phyloP scores from a whole-genome alignment of 73 alveolate genomes.

The Durusdinium trenchii region DNA sequence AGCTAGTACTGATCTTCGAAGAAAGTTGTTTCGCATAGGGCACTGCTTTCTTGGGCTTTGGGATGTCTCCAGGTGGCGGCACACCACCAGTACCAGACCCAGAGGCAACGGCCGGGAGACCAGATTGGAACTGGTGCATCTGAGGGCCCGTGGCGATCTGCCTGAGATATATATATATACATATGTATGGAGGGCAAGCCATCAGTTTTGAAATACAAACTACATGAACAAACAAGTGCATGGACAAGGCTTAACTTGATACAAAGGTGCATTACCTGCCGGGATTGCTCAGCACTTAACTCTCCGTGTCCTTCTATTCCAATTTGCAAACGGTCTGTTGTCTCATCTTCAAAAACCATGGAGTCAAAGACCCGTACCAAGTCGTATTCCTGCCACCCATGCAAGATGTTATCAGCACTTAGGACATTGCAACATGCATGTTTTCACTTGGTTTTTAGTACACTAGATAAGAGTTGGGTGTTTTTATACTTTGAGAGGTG shows the following conservation, averaged over 20 bases:
- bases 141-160: not conserved
- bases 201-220: not conserved
- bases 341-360: conserved; percentile 27
- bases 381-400: not conserved
- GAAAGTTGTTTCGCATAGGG: not conserved
- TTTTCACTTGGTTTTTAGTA: too few species aligned
- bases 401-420: too few species aligned
- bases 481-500: too few species aligned
- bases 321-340: not conserved
- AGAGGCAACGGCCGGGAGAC: not conserved
- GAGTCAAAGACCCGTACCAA: not conserved
- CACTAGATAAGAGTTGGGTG: too few species aligned
- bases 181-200: not conserved
- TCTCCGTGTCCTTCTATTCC: not conserved
- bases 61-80: not conserved
- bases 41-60: not conserved
- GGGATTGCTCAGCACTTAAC: not conserved
- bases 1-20: not conserved
- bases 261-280: not conserved
- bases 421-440: too few species aligned
- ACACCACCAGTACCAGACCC: not conserved
- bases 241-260: not conserved
- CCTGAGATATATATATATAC: not conserved
- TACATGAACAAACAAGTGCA: not conserved
- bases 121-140: not conserved